Conservation (phyloP, 139 green algal species). For the Asterochloris erici region DNA sequence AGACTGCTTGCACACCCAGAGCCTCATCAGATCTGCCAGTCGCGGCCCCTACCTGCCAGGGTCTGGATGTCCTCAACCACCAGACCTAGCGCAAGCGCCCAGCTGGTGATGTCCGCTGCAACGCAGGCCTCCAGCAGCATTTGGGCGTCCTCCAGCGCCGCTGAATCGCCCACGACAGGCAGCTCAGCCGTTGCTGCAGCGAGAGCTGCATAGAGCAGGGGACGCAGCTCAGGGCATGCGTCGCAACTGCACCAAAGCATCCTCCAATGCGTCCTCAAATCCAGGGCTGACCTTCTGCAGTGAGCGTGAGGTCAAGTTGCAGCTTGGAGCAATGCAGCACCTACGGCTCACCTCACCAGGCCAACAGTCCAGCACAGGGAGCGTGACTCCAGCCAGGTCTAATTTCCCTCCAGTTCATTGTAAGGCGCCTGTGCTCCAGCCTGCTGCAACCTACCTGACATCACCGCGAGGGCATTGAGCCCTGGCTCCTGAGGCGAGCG, state of each 20-base stretch:
- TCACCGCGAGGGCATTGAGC: background rate
- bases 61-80: conserved; percentile 47
- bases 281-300: background rate
- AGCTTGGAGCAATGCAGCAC: background rate
- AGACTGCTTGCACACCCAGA: background rate
- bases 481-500: background rate
- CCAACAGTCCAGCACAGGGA: background rate
- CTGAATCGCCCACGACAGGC: conserved; percentile 5
- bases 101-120: conserved; percentile 31
- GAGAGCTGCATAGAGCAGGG: conserved; percentile 25
- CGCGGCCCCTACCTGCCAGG: background rate
- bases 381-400: background rate
- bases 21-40: background rate
- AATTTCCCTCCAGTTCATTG: background rate
- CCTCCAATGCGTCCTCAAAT: background rate
- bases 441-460: background rate
- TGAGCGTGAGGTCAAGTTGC: background rate
- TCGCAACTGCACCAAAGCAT: background rate
- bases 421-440: background rate
- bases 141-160: conserved; percentile 11
- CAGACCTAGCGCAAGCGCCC: conserved; percentile 47
- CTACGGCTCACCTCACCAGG: background rate
- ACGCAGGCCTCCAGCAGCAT: conserved; percentile 38
- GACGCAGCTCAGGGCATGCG: background rate
- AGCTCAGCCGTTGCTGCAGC: conserved; percentile 37